Evolutionary conservation across 768 basidiomycete species (phyloP), one percentile per base, ranked within the genome.

Genomic region (Tricholoma hemisulphureum): DNA sequence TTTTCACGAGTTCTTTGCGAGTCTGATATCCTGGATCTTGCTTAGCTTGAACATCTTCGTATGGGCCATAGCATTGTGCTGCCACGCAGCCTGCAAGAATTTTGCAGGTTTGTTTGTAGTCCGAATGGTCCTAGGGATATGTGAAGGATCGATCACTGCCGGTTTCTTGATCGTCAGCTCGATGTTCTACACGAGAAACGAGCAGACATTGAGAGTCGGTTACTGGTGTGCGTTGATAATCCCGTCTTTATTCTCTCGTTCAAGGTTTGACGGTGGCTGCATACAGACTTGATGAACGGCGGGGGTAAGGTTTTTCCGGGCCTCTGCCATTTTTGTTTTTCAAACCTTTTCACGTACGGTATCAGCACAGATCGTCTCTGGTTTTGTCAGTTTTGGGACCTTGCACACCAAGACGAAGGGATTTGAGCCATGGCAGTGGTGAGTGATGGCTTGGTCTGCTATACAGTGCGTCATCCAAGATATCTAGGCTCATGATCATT

Each of bases 371-470:
- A 89, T 89, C 32, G 81, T 89, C 32, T 77, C 81, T 18, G 87
- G 86, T 1, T 88, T 91, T 67, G 79, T 79, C 37, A 83, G 84
- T 62, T 90, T 87, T 67, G 88, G 87, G 6, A 66, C 78, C 0
- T 67, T 89, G 26, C 87, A 89, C 50, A 88, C 87, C 59, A 70
- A 79, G 29, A 85, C 85, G 0, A 52, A 58, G 11, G 66, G 71
- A 2, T 85, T 89, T 51, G 82, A 83, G 57, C 87, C 88, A 0
- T 89, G 88, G 88, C 87, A 89, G 75, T 90, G 89, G 88, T 76
- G 55, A 24, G 64, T 34, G n/a, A n/a, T n/a, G 35, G 13, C 8
- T 46, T 26, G 18, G 7, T 51, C 10, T n/a, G 9, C 32, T 56
- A 20, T 11, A 23, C 7, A 6, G 18, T 26, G 54, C 4, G 55